Percentiles rank a stretch among this genome's conserved stretches.
phyloP scores from a whole-genome alignment of 371 early-diverging fungal species.

The Mortierella sp. region DNA sequence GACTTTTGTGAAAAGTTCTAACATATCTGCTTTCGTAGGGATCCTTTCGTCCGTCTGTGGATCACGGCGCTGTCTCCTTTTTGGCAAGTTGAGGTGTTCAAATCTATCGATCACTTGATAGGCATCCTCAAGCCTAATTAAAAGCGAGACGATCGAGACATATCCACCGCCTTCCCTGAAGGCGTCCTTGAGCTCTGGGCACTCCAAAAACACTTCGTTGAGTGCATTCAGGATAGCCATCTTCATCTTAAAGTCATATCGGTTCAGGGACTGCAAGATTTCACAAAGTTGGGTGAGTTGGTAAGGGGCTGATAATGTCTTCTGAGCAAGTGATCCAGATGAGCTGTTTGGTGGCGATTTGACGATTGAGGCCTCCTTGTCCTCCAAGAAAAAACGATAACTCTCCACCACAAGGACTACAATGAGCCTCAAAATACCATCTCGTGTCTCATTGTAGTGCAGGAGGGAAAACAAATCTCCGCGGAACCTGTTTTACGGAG shows the following conservation, averaged over 20 bases:
- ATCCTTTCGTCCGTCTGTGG: constrained; percentile 46
- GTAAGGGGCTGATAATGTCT: constrained; percentile 53
- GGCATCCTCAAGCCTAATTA: constrained; percentile 72
- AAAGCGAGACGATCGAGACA: constrained; percentile 72
- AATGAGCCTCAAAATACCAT: constrained; percentile 65
- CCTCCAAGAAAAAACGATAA: constrained; percentile 49
- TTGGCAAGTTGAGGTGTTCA: constrained; percentile 38
- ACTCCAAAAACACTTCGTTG: constrained; percentile 63
- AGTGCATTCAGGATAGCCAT: constrained; percentile 68
- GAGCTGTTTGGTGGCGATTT: constrained; percentile 29
- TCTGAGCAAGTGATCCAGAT: constrained; percentile 22
- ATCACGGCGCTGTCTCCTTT: constrained; percentile 39
- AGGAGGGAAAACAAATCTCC: constrained; percentile 72
- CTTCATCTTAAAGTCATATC: constrained; percentile 70
- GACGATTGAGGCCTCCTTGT: constrained; percentile 34
- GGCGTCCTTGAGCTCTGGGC: constrained; percentile 64
- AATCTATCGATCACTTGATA: constrained; percentile 57
- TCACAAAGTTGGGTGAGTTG: constrained; percentile 73
- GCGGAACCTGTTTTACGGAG: constrained; percentile 46
- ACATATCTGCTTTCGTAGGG: constrained; percentile 52
- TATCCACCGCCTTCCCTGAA: constrained; percentile 76
- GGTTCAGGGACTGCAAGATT: constrained; percentile 67
- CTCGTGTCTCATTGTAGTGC: constrained; percentile 66
- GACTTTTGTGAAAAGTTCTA: constrained; percentile 61
- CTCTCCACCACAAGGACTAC: constrained; percentile 66